These are phyloP conservation scores for Thozetella sp. DNA, from an alignment of 495 filamentous ascomycete genomes.

Conservation along the genomic window DNA sequence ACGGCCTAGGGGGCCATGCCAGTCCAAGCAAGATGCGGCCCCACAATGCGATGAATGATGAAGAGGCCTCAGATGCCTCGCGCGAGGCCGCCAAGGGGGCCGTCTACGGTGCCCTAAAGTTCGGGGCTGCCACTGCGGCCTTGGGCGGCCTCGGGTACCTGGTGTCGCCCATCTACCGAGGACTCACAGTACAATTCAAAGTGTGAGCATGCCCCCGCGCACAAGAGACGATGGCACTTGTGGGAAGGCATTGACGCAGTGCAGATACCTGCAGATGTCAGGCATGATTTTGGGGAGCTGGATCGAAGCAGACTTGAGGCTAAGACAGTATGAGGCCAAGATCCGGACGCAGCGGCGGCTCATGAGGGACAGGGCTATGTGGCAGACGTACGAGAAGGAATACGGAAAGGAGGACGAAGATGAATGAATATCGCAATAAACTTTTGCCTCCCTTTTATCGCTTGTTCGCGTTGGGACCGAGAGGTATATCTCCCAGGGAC, in stretches of 20 bases:
- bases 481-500: too few species aligned
- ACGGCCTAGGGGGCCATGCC: too few species aligned
- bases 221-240: too few species aligned
- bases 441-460: neutral
- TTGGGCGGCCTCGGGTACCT: slow-evolving; percentile 58
- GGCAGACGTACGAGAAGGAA: slow-evolving; percentile 51
- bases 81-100: slow-evolving; percentile 66
- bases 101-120: slow-evolving; percentile 62
- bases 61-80: slow-evolving; percentile 60
- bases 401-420: slow-evolving; percentile 36
- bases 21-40: neutral
- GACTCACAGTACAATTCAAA: slow-evolving; percentile 88
- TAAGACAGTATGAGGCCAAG: slow-evolving; percentile 66
- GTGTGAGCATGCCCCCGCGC: slow-evolving; percentile 53
- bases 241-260: slow-evolving; percentile 1
- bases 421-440: slow-evolving; percentile 15
- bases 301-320: slow-evolving; percentile 78
- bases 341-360: slow-evolving; percentile 66
- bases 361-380: slow-evolving; percentile 62
- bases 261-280: slow-evolving; percentile 81
- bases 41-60: slow-evolving; percentile 35
- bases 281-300: slow-evolving; percentile 84
- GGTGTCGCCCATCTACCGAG: slow-evolving; percentile 75
- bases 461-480: neutral
- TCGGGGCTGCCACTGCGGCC: slow-evolving; percentile 60